A percentile compares a stretch with the other conserved stretches of the same genome.
Conservation (phyloP, 2,329 filamentous ascomycete species). For the Geoglossum cookeanum region DNA sequence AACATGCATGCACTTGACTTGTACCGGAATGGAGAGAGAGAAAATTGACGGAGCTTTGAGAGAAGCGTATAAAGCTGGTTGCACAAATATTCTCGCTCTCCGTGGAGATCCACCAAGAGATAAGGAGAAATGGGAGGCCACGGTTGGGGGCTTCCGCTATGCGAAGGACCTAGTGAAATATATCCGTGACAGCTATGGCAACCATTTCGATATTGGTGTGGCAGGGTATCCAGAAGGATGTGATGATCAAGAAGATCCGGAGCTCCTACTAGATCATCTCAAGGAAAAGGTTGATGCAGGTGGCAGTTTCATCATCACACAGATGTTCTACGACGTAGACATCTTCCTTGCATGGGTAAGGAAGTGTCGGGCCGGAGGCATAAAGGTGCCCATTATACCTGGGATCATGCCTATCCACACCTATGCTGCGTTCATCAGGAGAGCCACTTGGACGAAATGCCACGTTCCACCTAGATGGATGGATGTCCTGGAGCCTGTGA, state of each 20-base stretch:
- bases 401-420: slow-evolving; percentile 92
- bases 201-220: slow-evolving; percentile 94
- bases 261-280: slow-evolving; percentile 70
- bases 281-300: slow-evolving; percentile 96
- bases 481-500: slow-evolving; percentile 68
- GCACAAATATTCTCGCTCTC: slow-evolving; percentile 90
- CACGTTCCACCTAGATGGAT: slow-evolving; percentile 67
- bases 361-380: slow-evolving; percentile 69
- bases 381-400: slow-evolving; percentile 64
- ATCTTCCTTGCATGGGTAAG: slow-evolving; percentile 84
- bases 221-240: slow-evolving; percentile 92
- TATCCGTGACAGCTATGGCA: slow-evolving; percentile 58
- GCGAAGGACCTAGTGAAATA: slow-evolving; percentile 79
- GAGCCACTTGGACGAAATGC: slow-evolving; percentile 82
- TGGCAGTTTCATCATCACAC: slow-evolving; percentile 83
- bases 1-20: slow-evolving; percentile 98
- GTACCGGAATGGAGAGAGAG: slow-evolving; percentile 88
- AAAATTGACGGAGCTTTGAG: slow-evolving; percentile 79
- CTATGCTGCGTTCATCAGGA: slow-evolving; percentile 76
- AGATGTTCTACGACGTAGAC: slow-evolving; percentile 99
- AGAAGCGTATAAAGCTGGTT: slow-evolving; percentile 82
- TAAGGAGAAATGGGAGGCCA: slow-evolving; percentile 80
- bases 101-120: slow-evolving; percentile 87
- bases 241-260: slow-evolving; percentile 79
- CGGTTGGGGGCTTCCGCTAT: slow-evolving; percentile 75